Evolutionary conservation across 139 green algal species (phyloP).

Genomic region (Nannochloris sp.): DNA sequence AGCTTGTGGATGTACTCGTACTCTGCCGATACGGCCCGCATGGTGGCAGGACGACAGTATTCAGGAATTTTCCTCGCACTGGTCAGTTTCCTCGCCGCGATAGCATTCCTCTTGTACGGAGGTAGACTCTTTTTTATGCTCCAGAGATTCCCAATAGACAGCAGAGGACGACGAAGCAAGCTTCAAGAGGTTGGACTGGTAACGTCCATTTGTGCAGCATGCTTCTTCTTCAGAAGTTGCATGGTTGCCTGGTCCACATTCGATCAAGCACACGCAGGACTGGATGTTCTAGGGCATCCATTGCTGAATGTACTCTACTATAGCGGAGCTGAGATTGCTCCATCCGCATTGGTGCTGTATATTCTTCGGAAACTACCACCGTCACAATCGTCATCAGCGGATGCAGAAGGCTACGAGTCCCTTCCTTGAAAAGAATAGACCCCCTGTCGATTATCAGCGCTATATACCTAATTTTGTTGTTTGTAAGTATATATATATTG

Average conservation of each 20-base stretch:
- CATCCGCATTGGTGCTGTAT: slow-evolving; percentile 75
- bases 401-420: slow-evolving; percentile 38
- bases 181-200: slow-evolving; percentile 90
- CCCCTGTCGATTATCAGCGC: no score
- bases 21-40: not conserved
- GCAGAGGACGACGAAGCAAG: slow-evolving; percentile 86
- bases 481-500: no score
- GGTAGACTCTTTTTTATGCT: slow-evolving; percentile 90
- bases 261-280: slow-evolving; percentile 31
- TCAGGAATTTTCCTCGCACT: slow-evolving; percentile 55
- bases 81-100: slow-evolving; percentile 66
- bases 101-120: slow-evolving; percentile 90
- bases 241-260: slow-evolving; percentile 63
- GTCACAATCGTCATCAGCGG: slow-evolving; percentile 20
- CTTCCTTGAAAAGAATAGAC: slow-evolving; percentile 19
- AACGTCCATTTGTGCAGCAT: slow-evolving; percentile 83
- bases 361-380: slow-evolving; percentile 88
- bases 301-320: slow-evolving; percentile 88
- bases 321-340: slow-evolving; percentile 64
- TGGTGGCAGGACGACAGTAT: slow-evolving; percentile 15
- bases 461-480: no score
- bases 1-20: slow-evolving; percentile 24
- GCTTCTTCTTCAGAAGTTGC: slow-evolving; percentile 69
- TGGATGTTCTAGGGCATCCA: slow-evolving; percentile 60
- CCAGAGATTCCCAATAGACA: slow-evolving; percentile 92